Evolutionary conservation across 495 filamentous ascomycete species (phyloP).

Genomic region (Penicillium waksmanii): DNA sequence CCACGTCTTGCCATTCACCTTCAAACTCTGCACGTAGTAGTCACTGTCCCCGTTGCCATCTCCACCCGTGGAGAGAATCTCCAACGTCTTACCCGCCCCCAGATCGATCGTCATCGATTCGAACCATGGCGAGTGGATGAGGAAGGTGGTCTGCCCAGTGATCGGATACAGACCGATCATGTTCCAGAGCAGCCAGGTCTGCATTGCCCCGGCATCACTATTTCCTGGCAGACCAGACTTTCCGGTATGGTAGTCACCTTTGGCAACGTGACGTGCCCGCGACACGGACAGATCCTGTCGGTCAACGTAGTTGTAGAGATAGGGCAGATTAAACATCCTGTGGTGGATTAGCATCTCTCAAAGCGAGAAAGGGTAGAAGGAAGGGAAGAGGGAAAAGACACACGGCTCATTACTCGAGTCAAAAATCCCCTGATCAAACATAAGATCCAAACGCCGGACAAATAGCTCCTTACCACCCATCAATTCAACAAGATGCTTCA

Average conservation of each 20-base stretch:
- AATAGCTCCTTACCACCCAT: conserved; percentile 55
- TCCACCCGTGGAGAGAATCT: conserved; percentile 49
- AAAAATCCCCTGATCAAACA: conserved; percentile 58
- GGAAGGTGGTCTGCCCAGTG: conserved; percentile 57
- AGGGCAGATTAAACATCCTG: conserved; percentile 66
- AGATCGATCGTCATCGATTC: conserved; percentile 52
- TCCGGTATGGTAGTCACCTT: conserved; percentile 41
- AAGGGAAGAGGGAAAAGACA: conserved; percentile 14
- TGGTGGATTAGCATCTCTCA: conserved; percentile 7
- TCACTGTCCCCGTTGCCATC: conserved; percentile 42
- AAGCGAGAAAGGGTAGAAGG: neutral
- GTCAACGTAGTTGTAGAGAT: conserved; percentile 70
- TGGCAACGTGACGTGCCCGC: conserved; percentile 42
- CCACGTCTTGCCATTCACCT: conserved; percentile 54
- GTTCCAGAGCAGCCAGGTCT: conserved; percentile 63
- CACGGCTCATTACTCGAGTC: conserved; percentile 71
- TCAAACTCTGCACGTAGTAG: conserved; percentile 53
- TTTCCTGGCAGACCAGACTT: conserved; percentile 57
- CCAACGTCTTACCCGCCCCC: conserved; percentile 45
- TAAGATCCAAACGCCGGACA: conserved; percentile 42
- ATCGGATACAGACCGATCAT: conserved; percentile 64
- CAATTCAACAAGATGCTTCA: conserved; percentile 57
- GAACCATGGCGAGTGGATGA: conserved; percentile 62
- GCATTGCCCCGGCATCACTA: conserved; percentile 62
- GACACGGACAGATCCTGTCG: conserved; percentile 57